phyloP scores from a whole-genome alignment of 257 asterid species.

The Petunia secreta region DNA sequence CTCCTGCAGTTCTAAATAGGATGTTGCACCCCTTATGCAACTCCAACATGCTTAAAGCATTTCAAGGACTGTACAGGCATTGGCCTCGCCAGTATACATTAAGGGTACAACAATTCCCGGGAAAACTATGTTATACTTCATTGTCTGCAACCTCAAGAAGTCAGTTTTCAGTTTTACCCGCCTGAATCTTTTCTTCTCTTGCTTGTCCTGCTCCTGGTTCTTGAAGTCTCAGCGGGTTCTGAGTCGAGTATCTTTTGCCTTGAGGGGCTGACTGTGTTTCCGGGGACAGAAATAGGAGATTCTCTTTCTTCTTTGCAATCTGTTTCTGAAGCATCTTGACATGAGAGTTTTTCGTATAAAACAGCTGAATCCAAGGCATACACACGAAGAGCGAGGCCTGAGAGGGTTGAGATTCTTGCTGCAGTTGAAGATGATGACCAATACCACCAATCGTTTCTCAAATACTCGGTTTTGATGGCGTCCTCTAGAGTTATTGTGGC shows the following conservation, averaged over 20 bases:
- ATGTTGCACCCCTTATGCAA: neutral
- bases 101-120: neutral
- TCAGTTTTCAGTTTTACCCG: constrained; percentile 32
- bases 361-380: constrained; percentile 81
- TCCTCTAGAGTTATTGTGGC: constrained; percentile 79
- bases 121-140: constrained; percentile 17
- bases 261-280: constrained; percentile 50
- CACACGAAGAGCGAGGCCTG: constrained; percentile 83
- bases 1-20: neutral
- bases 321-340: constrained; percentile 38
- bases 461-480: constrained; percentile 62
- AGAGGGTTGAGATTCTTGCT: constrained; percentile 69
- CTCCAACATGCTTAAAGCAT: constrained; percentile 12
- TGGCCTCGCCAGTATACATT: constrained; percentile 12
- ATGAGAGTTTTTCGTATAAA: constrained; percentile 63
- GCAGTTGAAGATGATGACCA: constrained; percentile 96
- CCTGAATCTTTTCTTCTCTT: constrained; percentile 62
- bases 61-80: constrained; percentile 1
- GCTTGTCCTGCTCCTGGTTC: constrained; percentile 75
- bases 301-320: constrained; percentile 49
- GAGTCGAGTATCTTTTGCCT: constrained; percentile 55
- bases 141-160: neutral
- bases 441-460: constrained; percentile 84
- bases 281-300: constrained; percentile 41
- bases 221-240: constrained; percentile 62